Conservation (phyloP, 768 basidiomycete genomes). For the Xerocomus brunneocitrinus region DNA sequence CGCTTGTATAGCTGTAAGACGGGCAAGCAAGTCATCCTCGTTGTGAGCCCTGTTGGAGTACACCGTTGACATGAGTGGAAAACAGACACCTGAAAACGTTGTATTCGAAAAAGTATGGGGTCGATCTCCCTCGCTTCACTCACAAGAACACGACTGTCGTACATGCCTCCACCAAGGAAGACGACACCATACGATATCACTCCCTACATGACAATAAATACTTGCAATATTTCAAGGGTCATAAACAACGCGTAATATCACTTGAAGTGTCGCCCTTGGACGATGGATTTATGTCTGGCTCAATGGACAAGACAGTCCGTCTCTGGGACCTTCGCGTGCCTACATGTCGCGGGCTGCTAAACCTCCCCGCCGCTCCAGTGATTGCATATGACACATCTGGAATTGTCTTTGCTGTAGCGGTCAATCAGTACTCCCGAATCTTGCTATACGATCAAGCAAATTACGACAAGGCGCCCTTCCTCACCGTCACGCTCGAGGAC, state of each 20-base stretch:
- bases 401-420: conserved; percentile 80
- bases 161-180: conserved; percentile 91
- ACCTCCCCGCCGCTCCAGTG: conserved; percentile 69
- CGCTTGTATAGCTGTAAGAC: conserved; percentile 82
- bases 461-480: conserved; percentile 90
- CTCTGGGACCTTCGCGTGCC: conserved; percentile 91
- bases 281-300: conserved; percentile 94
- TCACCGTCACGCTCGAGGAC: conserved; percentile 78
- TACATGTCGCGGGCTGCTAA: conserved; percentile 71
- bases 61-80: conserved; percentile 26
- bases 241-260: conserved; percentile 84
- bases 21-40: conserved; percentile 77
- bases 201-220: conserved; percentile 96
- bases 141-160: conserved; percentile 84
- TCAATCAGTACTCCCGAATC: conserved; percentile 78
- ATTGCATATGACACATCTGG: conserved; percentile 83
- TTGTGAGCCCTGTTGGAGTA: conserved; percentile 11
- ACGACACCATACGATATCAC: conserved; percentile 92
- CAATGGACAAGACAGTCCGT: conserved; percentile 90
- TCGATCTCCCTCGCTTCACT: conserved; percentile 91
- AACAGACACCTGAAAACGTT: conserved; percentile 69
- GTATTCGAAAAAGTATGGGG: conserved; percentile 95
- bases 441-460: conserved; percentile 82
- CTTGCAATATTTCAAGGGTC: conserved; percentile 92
- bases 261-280: conserved; percentile 89